A percentile compares a stretch with the other conserved stretches of the same genome.
These are phyloP conservation scores for Ceratobasidium sp. DNA, from an alignment of 1,284 basidiomycete genomes.

Conservation along the genomic window DNA sequence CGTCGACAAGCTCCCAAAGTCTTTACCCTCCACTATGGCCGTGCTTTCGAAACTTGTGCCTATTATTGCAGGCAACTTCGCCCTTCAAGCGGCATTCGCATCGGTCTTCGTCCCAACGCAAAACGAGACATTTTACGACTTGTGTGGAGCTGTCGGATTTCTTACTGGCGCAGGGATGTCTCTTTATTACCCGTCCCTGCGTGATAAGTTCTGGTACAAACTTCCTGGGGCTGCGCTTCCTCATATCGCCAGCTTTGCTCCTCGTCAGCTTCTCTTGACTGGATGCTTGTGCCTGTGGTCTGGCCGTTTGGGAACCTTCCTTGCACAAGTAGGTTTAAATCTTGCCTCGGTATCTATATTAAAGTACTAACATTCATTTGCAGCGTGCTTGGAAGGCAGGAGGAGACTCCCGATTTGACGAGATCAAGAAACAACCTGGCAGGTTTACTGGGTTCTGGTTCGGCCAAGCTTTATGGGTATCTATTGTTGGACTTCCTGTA, in stretches of 20 bases:
- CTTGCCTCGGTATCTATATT: neutral
- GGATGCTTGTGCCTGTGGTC: constrained; percentile 43
- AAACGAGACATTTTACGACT: constrained; percentile 43
- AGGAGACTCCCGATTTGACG: constrained; percentile 44
- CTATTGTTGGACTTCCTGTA: constrained; percentile 38
- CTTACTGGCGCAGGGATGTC: constrained; percentile 41
- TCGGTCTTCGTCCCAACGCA: constrained; percentile 42
- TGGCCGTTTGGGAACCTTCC: constrained; percentile 41
- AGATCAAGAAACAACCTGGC: constrained; percentile 42
- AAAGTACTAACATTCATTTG: neutral
- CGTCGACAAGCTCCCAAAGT: too few species aligned
- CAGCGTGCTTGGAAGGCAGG: constrained; percentile 42
- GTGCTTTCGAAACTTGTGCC: constrained; percentile 40
- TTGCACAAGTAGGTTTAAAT: constrained; percentile 5
- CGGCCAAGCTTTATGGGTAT: constrained; percentile 43
- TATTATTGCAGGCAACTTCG: constrained; percentile 37
- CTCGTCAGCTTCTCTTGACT: constrained; percentile 43
- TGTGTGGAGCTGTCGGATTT: constrained; percentile 43
- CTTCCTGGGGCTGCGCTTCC: constrained; percentile 26
- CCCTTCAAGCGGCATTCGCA: constrained; percentile 41
- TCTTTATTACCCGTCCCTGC: constrained; percentile 37
- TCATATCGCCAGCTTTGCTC: constrained; percentile 26
- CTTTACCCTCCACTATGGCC: constrained; percentile 8
- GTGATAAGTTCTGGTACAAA: constrained; percentile 35
- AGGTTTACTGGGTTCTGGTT: constrained; percentile 43